Conservation (phyloP, 2,329 filamentous ascomycete species). For the Cladosporium sp. region DNA sequence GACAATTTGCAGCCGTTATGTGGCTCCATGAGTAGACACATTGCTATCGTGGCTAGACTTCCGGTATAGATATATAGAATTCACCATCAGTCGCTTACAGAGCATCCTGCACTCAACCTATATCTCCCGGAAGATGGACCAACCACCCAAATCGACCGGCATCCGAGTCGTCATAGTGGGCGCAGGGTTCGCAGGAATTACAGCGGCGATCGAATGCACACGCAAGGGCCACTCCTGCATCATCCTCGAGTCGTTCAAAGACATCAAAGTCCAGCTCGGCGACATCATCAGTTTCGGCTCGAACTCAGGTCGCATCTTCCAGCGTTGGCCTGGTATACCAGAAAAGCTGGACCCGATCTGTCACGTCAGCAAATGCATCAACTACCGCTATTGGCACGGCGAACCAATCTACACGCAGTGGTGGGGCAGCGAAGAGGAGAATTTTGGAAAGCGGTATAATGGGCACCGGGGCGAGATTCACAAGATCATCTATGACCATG, state of each 20-base stretch:
- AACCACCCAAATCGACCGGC: slow-evolving; percentile 30
- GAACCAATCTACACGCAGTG: slow-evolving; percentile 28
- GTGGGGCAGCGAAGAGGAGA: slow-evolving; percentile 31
- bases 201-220: slow-evolving; percentile 60
- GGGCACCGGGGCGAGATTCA: slow-evolving; percentile 34
- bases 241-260: slow-evolving; percentile 55
- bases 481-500: slow-evolving; percentile 31
- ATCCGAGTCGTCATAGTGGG: slow-evolving; percentile 52
- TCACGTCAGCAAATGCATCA: slow-evolving; percentile 27
- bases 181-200: slow-evolving; percentile 59
- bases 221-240: slow-evolving; percentile 57
- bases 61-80: too few relatives aligned
- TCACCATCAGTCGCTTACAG: too few relatives aligned
- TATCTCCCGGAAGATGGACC: slow-evolving; percentile 20
- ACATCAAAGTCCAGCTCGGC: slow-evolving; percentile 53
- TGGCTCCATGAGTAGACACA: too few relatives aligned
- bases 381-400: slow-evolving; percentile 29
- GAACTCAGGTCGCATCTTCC: slow-evolving; percentile 59
- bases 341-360: slow-evolving; percentile 31
- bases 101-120: too few relatives aligned
- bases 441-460: slow-evolving; percentile 30
- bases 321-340: slow-evolving; percentile 48
- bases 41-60: too few relatives aligned
- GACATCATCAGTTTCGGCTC: slow-evolving; percentile 61
- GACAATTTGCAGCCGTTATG: too few relatives aligned